These are phyloP conservation scores for Angomonas deanei DNA, from an alignment of 208 protist genomes.

Conservation along the genomic window DNA sequence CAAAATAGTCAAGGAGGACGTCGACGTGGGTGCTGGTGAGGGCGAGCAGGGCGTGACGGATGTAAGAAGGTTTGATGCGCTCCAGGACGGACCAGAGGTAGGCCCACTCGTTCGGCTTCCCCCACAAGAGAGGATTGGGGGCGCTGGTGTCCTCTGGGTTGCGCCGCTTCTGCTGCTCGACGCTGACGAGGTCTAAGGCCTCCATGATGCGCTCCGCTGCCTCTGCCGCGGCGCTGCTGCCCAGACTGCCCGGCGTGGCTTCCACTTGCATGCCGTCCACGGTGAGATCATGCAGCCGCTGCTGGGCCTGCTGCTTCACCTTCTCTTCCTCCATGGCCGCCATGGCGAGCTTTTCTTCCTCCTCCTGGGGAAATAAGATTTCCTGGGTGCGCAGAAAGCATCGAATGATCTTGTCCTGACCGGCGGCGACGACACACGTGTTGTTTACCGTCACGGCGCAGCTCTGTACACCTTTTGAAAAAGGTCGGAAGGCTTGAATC, in stretches of 20 bases:
- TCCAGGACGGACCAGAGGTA: constrained; percentile 82
- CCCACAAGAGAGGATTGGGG: constrained; percentile 57
- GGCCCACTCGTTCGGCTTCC: constrained; percentile 66
- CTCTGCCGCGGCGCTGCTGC: constrained; percentile 56
- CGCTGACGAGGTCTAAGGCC: constrained; percentile 75
- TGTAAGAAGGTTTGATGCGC: constrained; percentile 71
- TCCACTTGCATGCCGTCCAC: constrained; percentile 21
- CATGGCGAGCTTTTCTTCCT: constrained; percentile 80
- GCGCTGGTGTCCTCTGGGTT: constrained; percentile 43
- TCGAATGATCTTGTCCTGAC: constrained; percentile 72
- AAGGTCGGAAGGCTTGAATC: constrained; percentile 79
- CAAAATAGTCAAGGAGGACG: constrained; percentile 62
- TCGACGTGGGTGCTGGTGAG: constrained; percentile 84
- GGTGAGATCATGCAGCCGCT: constrained; percentile 27
- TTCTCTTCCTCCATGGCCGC: constrained; percentile 86
- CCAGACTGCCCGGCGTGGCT: constrained; percentile 65
- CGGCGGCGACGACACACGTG: constrained; percentile 73
- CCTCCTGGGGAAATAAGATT: constrained; percentile 87
- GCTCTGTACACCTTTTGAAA: constrained; percentile 77
- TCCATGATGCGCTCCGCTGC: constrained; percentile 84
- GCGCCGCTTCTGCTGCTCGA: constrained; percentile 69
- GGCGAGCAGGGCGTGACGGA: constrained; percentile 71
- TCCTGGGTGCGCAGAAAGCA: constrained; percentile 82
- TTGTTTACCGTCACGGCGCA: constrained; percentile 62
- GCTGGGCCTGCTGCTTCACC: constrained; percentile 51